These are phyloP conservation scores for Bipolaris gigantea DNA, from an alignment of 2,329 filamentous ascomycete species.

Conservation along the genomic window DNA sequence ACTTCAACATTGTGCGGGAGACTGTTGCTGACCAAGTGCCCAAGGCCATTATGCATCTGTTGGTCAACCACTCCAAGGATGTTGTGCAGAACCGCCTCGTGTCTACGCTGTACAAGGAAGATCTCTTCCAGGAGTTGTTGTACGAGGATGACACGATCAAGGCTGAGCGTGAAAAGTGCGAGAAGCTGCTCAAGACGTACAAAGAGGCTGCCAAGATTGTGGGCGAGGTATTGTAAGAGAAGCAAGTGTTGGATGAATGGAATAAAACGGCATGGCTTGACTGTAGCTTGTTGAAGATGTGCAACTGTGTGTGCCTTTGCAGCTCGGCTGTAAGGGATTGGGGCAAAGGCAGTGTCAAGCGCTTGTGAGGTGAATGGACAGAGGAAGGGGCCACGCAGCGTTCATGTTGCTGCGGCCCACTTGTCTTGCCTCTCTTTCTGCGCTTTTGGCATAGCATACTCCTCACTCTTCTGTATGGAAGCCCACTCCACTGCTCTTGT, in stretches of 20 bases:
- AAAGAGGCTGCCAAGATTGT: slow-evolving; percentile 98
- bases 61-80: slow-evolving; percentile 98
- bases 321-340: no score
- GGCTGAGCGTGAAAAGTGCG: slow-evolving; percentile 97
- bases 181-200: slow-evolving; percentile 92
- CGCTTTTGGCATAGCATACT: slow-evolving; percentile 20
- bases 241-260: slow-evolving; percentile 18
- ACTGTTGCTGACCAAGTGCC: slow-evolving; percentile 98
- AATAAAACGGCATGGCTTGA: slow-evolving; percentile 6
- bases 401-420: slow-evolving; percentile 24
- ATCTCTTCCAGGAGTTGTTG: slow-evolving; percentile 85
- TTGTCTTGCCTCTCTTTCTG: slow-evolving; percentile 11
- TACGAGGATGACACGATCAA: slow-evolving; percentile 98
- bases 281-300: slow-evolving; percentile 16
- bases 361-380: slow-evolving; percentile 9
- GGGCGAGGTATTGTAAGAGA: slow-evolving; percentile 69
- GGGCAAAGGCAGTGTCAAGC: background rate
- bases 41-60: slow-evolving; percentile 97
- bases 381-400: slow-evolving; percentile 11
- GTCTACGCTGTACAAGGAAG: slow-evolving; percentile 91
- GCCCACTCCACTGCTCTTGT: slow-evolving; percentile 2
- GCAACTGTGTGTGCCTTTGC: background rate
- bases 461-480: slow-evolving; percentile 18
- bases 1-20: slow-evolving; percentile 98
- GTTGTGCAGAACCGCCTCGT: slow-evolving; percentile 96